These are phyloP conservation scores for Cladorrhinum sp. DNA, from an alignment of 2,329 filamentous ascomycete genomes.

Conservation along the genomic window DNA sequence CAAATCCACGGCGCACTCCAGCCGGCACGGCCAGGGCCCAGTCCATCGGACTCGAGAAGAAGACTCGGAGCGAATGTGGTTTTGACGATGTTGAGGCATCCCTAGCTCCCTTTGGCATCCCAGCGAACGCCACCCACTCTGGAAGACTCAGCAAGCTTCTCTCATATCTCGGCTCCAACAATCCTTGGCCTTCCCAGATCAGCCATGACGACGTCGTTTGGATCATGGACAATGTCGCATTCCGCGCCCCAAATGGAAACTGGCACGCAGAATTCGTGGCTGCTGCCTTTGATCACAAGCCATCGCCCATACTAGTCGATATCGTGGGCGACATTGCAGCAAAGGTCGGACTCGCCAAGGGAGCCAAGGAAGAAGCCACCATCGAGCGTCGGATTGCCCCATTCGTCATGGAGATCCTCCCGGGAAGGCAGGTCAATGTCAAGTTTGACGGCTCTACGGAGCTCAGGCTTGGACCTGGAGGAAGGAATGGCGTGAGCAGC, in stretches of 20 bases:
- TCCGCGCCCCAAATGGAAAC: constrained; percentile 46
- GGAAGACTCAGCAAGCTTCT: constrained; percentile 40
- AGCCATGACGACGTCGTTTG: constrained; percentile 71
- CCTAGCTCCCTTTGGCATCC: constrained; percentile 5
- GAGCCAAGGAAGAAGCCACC: constrained; percentile 36
- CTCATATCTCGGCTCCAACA: constrained; percentile 49
- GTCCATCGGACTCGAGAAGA: constrained; percentile 8
- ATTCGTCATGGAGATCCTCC: constrained; percentile 73
- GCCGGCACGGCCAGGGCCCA: not conserved
- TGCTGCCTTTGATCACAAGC: constrained; percentile 73
- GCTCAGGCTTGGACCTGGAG: constrained; percentile 65
- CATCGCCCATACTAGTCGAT: constrained; percentile 63
- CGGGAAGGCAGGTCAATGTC: constrained; percentile 65
- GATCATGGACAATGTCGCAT: constrained; percentile 89
- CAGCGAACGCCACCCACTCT: constrained; percentile 14
- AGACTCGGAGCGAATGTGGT: constrained; percentile 4
- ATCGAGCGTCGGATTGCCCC: constrained; percentile 68
- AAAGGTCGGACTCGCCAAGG: constrained; percentile 24
- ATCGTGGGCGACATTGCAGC: constrained; percentile 32
- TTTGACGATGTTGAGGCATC: constrained; percentile 1
- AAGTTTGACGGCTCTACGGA: constrained; percentile 47
- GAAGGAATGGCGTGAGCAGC: constrained; percentile 68
- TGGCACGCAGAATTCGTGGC: constrained; percentile 85
- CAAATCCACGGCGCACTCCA: constrained; percentile 1
- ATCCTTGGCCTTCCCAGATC: constrained; percentile 59